Percentiles rank a stretch among this genome's conserved stretches.
Evolutionary conservation across 805 yeast species (phyloP).

Genomic region (Ogataea zsoltii): DNA sequence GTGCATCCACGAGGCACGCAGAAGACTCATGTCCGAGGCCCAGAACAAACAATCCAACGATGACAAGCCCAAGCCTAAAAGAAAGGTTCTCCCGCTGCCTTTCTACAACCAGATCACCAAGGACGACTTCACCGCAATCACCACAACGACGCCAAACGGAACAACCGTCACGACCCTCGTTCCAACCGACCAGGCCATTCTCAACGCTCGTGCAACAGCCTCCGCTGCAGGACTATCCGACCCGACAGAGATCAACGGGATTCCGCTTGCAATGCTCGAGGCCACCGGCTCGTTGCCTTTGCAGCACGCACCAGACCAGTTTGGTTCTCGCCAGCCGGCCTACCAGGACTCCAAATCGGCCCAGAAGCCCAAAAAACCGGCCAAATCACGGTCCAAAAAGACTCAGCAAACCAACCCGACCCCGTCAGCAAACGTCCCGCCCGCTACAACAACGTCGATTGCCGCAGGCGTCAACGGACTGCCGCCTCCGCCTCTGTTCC

Average conservation of each 20-base stretch:
- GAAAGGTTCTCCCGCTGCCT: conserved; percentile 71
- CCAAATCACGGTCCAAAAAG: not conserved
- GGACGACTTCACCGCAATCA: conserved; percentile 83
- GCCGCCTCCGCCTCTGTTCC: conserved; percentile 30
- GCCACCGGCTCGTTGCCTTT: conserved; percentile 68
- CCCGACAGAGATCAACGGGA: conserved; percentile 42
- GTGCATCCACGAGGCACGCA: conserved; percentile 91
- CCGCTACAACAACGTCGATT: conserved; percentile 19
- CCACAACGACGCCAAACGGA: conserved; percentile 88
- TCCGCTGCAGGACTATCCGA: conserved; percentile 56
- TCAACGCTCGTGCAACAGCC: conserved; percentile 57
- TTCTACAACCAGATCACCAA: conserved; percentile 87
- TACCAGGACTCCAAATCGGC: not conserved
- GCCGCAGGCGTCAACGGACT: conserved; percentile 28
- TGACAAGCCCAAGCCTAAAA: conserved; percentile 19
- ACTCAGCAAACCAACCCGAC: not conserved
- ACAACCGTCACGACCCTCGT: conserved; percentile 87
- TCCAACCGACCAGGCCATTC: conserved; percentile 79
- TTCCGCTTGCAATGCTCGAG: conserved; percentile 56
- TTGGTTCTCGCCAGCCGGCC: not conserved
- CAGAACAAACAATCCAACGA: conserved; percentile 18
- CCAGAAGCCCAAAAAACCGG: conserved; percentile 9
- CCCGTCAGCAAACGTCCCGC: not conserved
- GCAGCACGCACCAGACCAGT: not conserved
- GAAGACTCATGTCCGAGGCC: conserved; percentile 53